phyloP scores from a whole-genome alignment of 2,329 filamentous ascomycete species.

The Orbilia ellipsospora region DNA sequence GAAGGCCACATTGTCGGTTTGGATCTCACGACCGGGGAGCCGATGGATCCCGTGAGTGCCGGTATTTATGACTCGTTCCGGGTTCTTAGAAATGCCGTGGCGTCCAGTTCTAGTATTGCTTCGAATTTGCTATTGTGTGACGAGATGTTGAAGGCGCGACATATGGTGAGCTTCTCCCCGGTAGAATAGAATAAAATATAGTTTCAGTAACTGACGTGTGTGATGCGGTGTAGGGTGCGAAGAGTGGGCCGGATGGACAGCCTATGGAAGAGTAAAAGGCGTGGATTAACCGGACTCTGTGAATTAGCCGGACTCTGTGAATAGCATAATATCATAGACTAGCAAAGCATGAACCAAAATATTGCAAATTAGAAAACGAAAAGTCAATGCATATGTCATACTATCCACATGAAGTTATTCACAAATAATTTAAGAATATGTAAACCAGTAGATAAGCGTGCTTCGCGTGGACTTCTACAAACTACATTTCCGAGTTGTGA shows the following conservation, averaged over 20 bases:
- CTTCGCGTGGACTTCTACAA: no score
- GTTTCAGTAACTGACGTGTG: constrained; percentile 5
- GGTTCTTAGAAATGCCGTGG: constrained; percentile 90
- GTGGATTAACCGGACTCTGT: no score
- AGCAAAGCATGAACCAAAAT: constrained; percentile 21
- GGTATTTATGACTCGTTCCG: constrained; percentile 97
- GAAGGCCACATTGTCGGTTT: constrained; percentile 89
- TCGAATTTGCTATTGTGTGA: constrained; percentile 95
- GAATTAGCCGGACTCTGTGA: constrained; percentile 24
- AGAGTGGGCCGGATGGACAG: constrained; percentile 56
- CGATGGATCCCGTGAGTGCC: constrained; percentile 93
- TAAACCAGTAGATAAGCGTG: background rate
- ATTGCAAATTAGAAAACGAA: constrained; percentile 31
- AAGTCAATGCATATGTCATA: constrained; percentile 36
- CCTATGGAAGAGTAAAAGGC: constrained; percentile 48
- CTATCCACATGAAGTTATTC: background rate
- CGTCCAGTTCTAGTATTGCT: constrained; percentile 93
- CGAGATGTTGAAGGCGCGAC: constrained; percentile 94
- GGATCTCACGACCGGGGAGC: constrained; percentile 84
- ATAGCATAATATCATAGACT: constrained; percentile 46
- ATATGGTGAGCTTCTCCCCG: constrained; percentile 73
- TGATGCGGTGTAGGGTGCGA: constrained; percentile 53
- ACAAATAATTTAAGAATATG: background rate
- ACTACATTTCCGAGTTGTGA: no score
- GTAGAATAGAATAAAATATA: constrained; percentile 4